Conservation (phyloP, 345 rosid species). For the Populus tremula region DNA sequence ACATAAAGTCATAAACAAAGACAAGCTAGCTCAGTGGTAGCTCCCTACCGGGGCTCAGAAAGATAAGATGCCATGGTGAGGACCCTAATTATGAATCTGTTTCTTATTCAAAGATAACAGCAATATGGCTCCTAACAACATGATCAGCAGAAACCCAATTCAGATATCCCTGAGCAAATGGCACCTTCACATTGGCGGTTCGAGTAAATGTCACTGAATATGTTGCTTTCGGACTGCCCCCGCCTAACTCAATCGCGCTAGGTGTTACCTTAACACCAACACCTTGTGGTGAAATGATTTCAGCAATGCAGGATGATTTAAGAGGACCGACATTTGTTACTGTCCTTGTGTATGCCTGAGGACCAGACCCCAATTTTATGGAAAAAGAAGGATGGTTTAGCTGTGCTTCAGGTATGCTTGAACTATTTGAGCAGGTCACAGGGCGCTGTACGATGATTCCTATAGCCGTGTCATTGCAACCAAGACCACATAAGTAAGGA, state of each 20-base stretch:
- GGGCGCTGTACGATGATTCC: not conserved
- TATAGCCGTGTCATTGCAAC: conserved; percentile 1
- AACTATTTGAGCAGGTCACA: conserved; percentile 11
- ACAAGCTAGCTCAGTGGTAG: too few species aligned
- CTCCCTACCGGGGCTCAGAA: too few species aligned
- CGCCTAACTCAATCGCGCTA: not conserved
- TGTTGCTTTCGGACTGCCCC: conserved; percentile 4
- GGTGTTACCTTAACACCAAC: conserved; percentile 13
- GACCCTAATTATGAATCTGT: not conserved
- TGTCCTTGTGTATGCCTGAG: conserved; percentile 17
- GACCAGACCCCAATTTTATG: conserved; percentile 1
- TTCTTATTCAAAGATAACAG: not conserved
- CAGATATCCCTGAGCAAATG: conserved; percentile 16
- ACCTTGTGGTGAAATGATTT: not conserved
- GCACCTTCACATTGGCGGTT: not conserved
- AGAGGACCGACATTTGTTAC: conserved; percentile 16
- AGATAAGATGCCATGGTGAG: not conserved
- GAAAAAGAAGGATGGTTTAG: conserved; percentile 22
- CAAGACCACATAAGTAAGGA: conserved; percentile 15
- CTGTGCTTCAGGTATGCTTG: conserved; percentile 20
- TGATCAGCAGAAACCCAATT: conserved; percentile 1
- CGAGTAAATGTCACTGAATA: conserved; percentile 20
- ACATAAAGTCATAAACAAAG: too few species aligned
- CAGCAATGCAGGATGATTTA: not conserved
- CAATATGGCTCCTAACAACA: conserved; percentile 16